A percentile compares a stretch with the other conserved stretches of the same genome.
Evolutionary conservation across 148 eudicot genomes (phyloP).

Genomic region (Amaranthus hypochondriacus): DNA sequence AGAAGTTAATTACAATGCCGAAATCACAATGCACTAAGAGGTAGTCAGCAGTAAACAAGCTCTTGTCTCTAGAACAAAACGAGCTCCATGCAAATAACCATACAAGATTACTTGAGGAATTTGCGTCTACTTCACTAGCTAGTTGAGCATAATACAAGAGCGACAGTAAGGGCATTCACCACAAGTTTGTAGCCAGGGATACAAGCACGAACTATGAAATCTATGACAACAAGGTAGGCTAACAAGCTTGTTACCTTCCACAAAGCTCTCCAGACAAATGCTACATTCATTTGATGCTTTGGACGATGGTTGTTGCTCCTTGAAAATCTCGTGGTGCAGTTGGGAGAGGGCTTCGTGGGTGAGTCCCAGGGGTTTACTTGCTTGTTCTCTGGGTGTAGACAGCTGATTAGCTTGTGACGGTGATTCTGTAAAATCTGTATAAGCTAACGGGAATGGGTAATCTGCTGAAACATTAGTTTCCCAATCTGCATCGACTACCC

Average conservation of each 20-base stretch:
- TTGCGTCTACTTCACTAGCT: neutral
- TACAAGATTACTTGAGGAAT: too few species aligned
- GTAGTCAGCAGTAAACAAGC: neutral
- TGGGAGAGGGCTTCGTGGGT: constrained; percentile 36
- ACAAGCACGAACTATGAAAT: constrained; percentile 65
- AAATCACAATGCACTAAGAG: neutral
- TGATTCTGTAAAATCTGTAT: constrained; percentile 18
- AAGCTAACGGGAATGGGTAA: constrained; percentile 22
- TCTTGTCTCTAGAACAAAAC: neutral
- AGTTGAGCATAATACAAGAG: constrained; percentile 27
- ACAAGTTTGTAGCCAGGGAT: constrained; percentile 71
- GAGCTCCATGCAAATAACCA: neutral
- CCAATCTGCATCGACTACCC: constrained; percentile 45
- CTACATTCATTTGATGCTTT: constrained; percentile 55
- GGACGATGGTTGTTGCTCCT: constrained; percentile 12
- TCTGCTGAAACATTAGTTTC: constrained; percentile 37
- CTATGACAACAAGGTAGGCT: constrained; percentile 60
- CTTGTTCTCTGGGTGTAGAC: constrained; percentile 26
- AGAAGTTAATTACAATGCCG: neutral
- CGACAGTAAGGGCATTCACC: constrained; percentile 84
- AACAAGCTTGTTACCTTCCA: constrained; percentile 59
- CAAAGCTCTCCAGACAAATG: constrained; percentile 76
- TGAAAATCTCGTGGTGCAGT: constrained; percentile 49
- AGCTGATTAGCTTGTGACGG: constrained; percentile 13
- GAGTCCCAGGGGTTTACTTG: constrained; percentile 55